Conservation (phyloP, 495 filamentous ascomycete genomes). For the Astrocystis sublimbata region DNA sequence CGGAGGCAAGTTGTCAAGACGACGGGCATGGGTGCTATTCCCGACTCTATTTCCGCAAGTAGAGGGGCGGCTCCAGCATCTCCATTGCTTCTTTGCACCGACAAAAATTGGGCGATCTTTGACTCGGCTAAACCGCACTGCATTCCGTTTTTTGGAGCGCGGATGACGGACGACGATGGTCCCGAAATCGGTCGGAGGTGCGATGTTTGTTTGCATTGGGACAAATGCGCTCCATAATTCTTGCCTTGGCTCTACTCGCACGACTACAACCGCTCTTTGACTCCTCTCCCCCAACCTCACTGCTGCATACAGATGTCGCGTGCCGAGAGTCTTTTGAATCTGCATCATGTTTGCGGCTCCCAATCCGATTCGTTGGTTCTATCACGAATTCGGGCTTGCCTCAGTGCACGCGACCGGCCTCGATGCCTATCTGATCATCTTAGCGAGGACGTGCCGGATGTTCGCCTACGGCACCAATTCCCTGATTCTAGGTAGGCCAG, state of each 20-base stretch:
- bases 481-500: slow-evolving; percentile 68
- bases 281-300: not conserved
- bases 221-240: slow-evolving; percentile 3
- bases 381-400: slow-evolving; percentile 48
- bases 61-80: not conserved
- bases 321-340: not conserved
- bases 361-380: slow-evolving; percentile 32
- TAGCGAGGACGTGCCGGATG: slow-evolving; percentile 74
- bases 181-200: not conserved
- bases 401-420: slow-evolving; percentile 51
- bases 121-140: not conserved
- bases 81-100: not conserved
- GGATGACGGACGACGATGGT: not conserved
- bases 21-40: too few relatives aligned
- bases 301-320: not conserved
- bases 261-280: not conserved
- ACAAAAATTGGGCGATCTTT: not conserved
- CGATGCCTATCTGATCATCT: slow-evolving; percentile 73
- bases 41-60: slow-evolving; percentile 5
- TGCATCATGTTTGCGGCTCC: slow-evolving; percentile 17
- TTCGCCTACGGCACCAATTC: slow-evolving; percentile 78
- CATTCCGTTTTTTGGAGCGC: not conserved
- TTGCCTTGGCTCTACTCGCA: not conserved
- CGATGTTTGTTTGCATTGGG: slow-evolving; percentile 1
- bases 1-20: too few relatives aligned